phyloP scores from a whole-genome alignment of 768 basidiomycete genomes.

The Lactarius pseudohatsudake region DNA sequence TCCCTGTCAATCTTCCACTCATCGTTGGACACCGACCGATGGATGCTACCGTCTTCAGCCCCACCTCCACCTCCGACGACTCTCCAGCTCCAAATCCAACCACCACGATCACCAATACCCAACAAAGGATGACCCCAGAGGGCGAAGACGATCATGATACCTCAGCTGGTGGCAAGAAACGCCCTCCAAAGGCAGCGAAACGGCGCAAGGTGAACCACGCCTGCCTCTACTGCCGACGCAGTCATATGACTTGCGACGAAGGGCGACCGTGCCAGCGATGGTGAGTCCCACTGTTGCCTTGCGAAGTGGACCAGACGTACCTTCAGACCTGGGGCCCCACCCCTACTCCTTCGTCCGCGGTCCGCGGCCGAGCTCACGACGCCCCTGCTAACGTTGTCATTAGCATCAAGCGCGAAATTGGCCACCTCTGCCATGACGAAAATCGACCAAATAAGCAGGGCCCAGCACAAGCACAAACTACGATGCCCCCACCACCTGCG shows the following conservation, averaged over 20 bases:
- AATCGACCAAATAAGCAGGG: constrained; percentile 46
- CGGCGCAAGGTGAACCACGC: constrained; percentile 90
- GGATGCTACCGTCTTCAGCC: constrained; percentile 4
- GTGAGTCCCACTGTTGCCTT: too few relatives aligned
- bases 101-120: constrained; percentile 7
- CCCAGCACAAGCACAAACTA: constrained; percentile 36
- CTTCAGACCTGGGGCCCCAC: constrained; percentile 2
- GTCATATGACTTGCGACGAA: constrained; percentile 92
- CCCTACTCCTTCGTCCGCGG: constrained; percentile 21
- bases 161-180: constrained; percentile 40
- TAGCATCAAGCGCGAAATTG: constrained; percentile 95
- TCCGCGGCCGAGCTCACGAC: background rate
- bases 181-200: constrained; percentile 48
- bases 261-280: constrained; percentile 92
- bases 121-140: background rate
- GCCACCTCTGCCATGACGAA: constrained; percentile 92
- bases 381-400: constrained; percentile 11
- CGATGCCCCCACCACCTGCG: constrained; percentile 28
- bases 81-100: constrained; percentile 1
- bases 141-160: constrained; percentile 35
- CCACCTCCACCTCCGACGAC: constrained; percentile 16
- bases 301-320: background rate
- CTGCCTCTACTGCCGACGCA: constrained; percentile 88
- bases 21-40: background rate
- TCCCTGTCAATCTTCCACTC: background rate